Conservation (phyloP, 2,329 filamentous ascomycete genomes). For the Aspergillus jensenii region DNA sequence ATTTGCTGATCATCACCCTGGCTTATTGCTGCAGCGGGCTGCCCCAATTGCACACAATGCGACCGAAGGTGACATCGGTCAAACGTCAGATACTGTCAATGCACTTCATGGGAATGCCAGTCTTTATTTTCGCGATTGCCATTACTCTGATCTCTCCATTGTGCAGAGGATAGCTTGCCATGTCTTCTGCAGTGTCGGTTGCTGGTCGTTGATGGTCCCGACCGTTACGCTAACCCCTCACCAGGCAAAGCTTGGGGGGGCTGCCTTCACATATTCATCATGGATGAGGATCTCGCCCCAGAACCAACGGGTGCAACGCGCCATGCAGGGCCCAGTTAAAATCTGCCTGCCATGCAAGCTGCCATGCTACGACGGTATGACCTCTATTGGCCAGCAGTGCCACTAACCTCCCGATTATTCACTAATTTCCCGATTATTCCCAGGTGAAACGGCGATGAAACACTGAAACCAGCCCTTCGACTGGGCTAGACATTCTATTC, state of each 20-base stretch:
- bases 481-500: too few species aligned
- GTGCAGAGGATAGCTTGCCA: too few species aligned
- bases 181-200: too few species aligned
- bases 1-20: constrained; percentile 2
- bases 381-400: not conserved
- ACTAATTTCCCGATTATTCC: too few species aligned
- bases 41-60: not conserved
- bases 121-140: not conserved
- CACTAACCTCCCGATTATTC: not conserved
- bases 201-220: too few species aligned
- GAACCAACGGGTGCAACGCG: not conserved
- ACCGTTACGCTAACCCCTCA: not conserved
- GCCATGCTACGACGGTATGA: too few species aligned
- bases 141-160: not conserved
- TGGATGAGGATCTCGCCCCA: not conserved
- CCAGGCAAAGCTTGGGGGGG: not conserved
- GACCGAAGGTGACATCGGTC: not conserved
- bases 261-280: not conserved
- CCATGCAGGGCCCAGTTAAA: too few species aligned
- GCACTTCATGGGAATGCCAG: not conserved
- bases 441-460: not conserved
- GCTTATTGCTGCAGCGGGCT: not conserved
- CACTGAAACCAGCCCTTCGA: not conserved
- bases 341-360: too few species aligned
- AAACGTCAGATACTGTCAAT: not conserved